Evolutionary conservation across 768 basidiomycete species (phyloP), one percentile per base, ranked within the genome.

Genomic region (Trametopsis cervina): DNA sequence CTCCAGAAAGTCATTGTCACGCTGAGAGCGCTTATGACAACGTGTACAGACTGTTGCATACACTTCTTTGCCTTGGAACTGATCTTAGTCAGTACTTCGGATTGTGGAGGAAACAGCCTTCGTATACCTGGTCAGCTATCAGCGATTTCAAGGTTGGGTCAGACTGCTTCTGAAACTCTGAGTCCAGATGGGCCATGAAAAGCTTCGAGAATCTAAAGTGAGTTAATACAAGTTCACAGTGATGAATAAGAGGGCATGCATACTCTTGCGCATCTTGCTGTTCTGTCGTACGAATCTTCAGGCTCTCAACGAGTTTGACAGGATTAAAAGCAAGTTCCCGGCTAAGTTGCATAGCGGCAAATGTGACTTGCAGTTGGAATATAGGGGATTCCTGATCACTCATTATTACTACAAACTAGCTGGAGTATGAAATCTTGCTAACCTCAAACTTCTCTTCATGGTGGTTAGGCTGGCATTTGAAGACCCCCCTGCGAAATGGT

Each of bases 211-310:
- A 95, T 61, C 92, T 94, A 60, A 1, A 57, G 40, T 42, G 13
- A 46, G 1, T 40, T 37, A 21, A 24, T n/a, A n/a, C n/a, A n/a
- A n/a, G n/a, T n/a, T n/a, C n/a, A n/a, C n/a, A n/a, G n/a, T n/a
- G n/a, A n/a, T n/a, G n/a, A n/a, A n/a, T n/a, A 10, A 15, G 33
- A 53, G 24, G 7, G 7, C 29, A 7, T 33, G 29, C 29, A 46
- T 59, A 96, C 91, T 98, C 95, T 66, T 94, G 91, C 24, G 95
- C 93, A 68, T 98, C 95, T 66, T 97, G 94, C 60, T 98, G 95
- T 60, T 96, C 89, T 3, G 83, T 74, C 1, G 83, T 81, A 17
- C 84, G 77, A 33, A 98, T 69, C 49, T 83, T 77, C 44, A 98
- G 69, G 55, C 89, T 89, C 60, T 93, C 84, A 4, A 94, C 86